Conservation (phyloP, 805 yeast species). For the Yueomyces sp. region DNA sequence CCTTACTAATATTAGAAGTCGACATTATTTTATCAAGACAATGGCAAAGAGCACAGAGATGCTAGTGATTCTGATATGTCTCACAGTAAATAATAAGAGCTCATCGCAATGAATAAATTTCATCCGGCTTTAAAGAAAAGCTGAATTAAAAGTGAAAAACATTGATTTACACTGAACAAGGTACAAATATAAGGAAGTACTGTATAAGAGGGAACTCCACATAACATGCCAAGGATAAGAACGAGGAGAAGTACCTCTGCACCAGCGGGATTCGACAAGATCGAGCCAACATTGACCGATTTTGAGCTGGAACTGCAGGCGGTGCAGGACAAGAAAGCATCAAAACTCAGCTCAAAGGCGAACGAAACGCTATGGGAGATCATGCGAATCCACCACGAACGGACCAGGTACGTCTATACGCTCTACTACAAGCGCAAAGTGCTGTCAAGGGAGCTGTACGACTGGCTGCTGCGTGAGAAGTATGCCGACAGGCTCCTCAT, state of each 20-base stretch:
- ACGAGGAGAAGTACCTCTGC: constrained; percentile 20
- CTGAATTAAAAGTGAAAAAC: too few species aligned
- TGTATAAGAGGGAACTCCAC: not conserved
- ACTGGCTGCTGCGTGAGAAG: constrained; percentile 56
- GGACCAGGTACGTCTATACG: constrained; percentile 63
- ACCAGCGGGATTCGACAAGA: constrained; percentile 62
- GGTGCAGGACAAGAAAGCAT: constrained; percentile 28
- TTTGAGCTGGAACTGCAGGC: constrained; percentile 47
- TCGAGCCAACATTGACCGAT: constrained; percentile 51
- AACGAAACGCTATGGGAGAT: constrained; percentile 58
- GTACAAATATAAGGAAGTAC: too few species aligned
- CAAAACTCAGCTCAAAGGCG: constrained; percentile 34
- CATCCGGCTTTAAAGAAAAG: too few species aligned
- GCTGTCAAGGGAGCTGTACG: constrained; percentile 54
- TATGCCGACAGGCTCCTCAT: constrained; percentile 58
- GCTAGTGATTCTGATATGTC: too few species aligned
- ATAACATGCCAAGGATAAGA: not conserved
- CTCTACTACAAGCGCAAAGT: constrained; percentile 57
- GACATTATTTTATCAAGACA: too few species aligned
- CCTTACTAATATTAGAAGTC: too few species aligned
- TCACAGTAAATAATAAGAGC: too few species aligned
- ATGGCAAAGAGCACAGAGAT: too few species aligned
- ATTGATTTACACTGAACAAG: too few species aligned
- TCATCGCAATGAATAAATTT: too few species aligned
- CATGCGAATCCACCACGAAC: constrained; percentile 55